These are phyloP conservation scores for Byssoonygena ceratinophila DNA, from an alignment of 2,329 filamentous ascomycete genomes.

Conservation along the genomic window DNA sequence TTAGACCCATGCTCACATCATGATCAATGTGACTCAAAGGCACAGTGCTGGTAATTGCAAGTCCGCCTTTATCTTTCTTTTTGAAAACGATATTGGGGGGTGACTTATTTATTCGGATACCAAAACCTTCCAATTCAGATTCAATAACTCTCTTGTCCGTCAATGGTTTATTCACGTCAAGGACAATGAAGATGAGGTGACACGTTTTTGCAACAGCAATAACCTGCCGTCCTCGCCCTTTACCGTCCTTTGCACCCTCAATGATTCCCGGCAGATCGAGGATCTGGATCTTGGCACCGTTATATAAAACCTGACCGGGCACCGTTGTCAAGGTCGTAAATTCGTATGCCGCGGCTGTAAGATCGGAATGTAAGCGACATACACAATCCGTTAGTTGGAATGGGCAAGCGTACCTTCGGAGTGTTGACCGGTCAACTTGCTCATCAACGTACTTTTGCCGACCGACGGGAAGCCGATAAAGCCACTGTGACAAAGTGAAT, in stretches of 20 bases:
- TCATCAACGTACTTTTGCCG: conserved; percentile 97
- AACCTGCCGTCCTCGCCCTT: conserved; percentile 93
- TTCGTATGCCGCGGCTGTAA: conserved; percentile 79
- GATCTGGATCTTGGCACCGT: conserved; percentile 95
- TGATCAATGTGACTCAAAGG: conserved; percentile 85
- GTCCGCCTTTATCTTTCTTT: conserved; percentile 98
- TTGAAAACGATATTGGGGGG: conserved; percentile 98
- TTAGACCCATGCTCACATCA: conserved; percentile 43
- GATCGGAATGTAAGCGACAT: conserved; percentile 6
- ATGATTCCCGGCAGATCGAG: conserved; percentile 98
- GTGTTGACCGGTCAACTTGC: conserved; percentile 83
- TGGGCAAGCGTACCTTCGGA: conserved; percentile 54
- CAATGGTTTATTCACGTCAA: conserved; percentile 96
- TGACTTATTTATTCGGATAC: conserved; percentile 92
- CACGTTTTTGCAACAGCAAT: conserved; percentile 99
- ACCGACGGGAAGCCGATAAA: conserved; percentile 98
- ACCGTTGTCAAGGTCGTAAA: conserved; percentile 98
- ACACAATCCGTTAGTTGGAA: background rate
- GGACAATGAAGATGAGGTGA: conserved; percentile 94
- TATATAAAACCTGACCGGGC: conserved; percentile 89
- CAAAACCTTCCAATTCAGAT: conserved; percentile 88
- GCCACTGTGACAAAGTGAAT: conserved; percentile 38
- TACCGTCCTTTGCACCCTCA: conserved; percentile 94
- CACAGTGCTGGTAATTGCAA: conserved; percentile 91
- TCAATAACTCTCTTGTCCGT: conserved; percentile 97